Evolutionary conservation across 73 alveolate genomes (phyloP), one percentile per base, ranked within the genome.

Genomic region (Paraurostyla sp.): DNA sequence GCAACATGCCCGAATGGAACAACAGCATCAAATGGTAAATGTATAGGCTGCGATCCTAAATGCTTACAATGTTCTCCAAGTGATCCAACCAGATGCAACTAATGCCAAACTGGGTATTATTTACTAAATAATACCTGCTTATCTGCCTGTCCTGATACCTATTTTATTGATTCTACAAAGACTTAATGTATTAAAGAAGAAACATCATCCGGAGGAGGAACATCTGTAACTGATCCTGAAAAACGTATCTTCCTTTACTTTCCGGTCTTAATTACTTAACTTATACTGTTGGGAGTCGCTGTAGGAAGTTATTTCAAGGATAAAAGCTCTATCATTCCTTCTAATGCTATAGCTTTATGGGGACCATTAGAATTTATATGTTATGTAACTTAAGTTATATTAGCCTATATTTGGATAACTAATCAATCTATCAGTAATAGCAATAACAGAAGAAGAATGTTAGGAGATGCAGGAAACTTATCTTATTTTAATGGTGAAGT

Each of bases 351-450:
- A 20, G 83, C 63, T 4, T 32, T 81, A 23, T 81, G 83, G 81
- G 91, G 91, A 18, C 83, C 83, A 11, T 29, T 81, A 45, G 76
- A 58, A 38, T 32, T 40, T 25, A 22, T 57, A 3, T 82, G 83
- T 22, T 58, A 50, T 58, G 22, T 13, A 7, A 83, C 71, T n/a
- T 42, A 81, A 38, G 22, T 42, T 15, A 0, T 40, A 4, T 71
- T 81, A n/a, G 7, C 86, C 3, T 73, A 73, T 73, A 43, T 36
- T 0, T 65, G 82, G 82, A 65, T 65, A 1, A 65, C 82, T 11
- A 40, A 65, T 40, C 16, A n/a, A n/a, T n/a, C n/a, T n/a, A n/a
- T n/a, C n/a, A n/a, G n/a, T n/a, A n/a, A n/a, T n/a, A n/a, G n/a
- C n/a, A n/a, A n/a, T n/a, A n/a, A n/a, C n/a, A n/a, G n/a, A 27